A percentile compares a stretch with the other conserved stretches of the same genome.
phyloP scores from a whole-genome alignment of 805 yeast species.

The Candida andamanensis region DNA sequence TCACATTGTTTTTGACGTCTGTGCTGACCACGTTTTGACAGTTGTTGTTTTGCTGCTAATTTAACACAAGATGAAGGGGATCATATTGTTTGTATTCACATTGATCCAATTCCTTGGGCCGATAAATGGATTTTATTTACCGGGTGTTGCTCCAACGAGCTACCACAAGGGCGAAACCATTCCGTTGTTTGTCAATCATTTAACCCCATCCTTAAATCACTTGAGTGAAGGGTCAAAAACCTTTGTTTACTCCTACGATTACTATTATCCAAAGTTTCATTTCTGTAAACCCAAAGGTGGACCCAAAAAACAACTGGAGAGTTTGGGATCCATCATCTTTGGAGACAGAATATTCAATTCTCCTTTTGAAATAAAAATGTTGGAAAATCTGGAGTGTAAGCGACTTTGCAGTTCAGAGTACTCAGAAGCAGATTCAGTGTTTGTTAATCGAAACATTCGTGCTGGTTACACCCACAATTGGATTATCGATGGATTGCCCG shows the following conservation, averaged over 20 bases:
- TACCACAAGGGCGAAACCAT: conserved; percentile 68
- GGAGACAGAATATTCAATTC: conserved; percentile 95
- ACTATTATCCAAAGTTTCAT: conserved; percentile 78
- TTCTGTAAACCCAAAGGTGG: conserved; percentile 76
- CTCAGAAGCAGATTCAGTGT: conserved; percentile 61
- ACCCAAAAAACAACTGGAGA: conserved; percentile 70
- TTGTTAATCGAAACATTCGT: conserved; percentile 72
- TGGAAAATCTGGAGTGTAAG: conserved; percentile 63
- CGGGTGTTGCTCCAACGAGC: conserved; percentile 94
- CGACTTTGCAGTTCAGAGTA: conserved; percentile 60
- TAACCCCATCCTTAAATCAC: conserved; percentile 68
- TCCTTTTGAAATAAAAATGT: conserved; percentile 78
- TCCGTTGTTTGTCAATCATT: conserved; percentile 80
- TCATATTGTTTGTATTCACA: not conserved
- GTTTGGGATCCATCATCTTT: conserved; percentile 86
- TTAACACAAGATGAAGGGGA: not conserved
- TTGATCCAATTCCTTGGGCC: conserved; percentile 1
- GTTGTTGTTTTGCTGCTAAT: not conserved
- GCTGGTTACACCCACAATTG: conserved; percentile 87
- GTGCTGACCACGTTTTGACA: not conserved
- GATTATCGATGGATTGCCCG: conserved; percentile 94
- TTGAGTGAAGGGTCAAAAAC: conserved; percentile 35
- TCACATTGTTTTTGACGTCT: too few relatives aligned
- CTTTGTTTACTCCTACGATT: conserved; percentile 69
- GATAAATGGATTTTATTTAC: conserved; percentile 69